Evolutionary conservation across 2,329 filamentous ascomycete species (phyloP), one percentile per base, ranked within the genome.

Genomic region (Aspergillus fischeri): DNA sequence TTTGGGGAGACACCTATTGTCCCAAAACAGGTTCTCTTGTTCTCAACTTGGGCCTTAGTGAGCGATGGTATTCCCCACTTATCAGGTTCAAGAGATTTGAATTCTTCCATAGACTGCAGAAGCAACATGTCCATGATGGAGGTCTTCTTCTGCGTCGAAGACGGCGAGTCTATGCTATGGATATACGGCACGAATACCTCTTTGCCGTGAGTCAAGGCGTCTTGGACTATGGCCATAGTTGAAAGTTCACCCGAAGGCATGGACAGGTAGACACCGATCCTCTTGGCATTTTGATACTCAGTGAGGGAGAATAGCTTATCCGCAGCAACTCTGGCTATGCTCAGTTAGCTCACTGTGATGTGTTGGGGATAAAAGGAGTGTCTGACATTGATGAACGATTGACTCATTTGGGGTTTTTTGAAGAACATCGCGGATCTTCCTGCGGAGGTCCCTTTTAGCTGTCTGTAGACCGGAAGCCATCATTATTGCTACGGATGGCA

Each of bases 81-180:
- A 74, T 99, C 94, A 44, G 83, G 82, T 67, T 86, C 77, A 58
- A 97, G 79, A 25, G 84, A 83, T 61, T 91, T 85, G 72, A 92
- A 96, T 72, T 99, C 94, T 28, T 83, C 77, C 52, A 91, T 73
- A 27, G 86, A 87, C 56, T 81, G 78, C 44, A 99, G 79, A 60
- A 86, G 86, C 24, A 99, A 85, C 94, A 99, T 97, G 69, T 97
- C 92, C 94, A 99, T 99, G 54, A 94, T 83, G 17, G 90, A 90
- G 4, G 69, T 77, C 5, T 85, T 83, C 55, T 78, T 77, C 28
- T 72, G 72, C 5, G 70, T 62, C 25, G 63, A 47, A 27, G 44
- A 60, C 14, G 71, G 65, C 17, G 67, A 64, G 75, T 58, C 77
- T 70, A 78, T 29, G 79, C 81, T 86, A 76, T 94, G 87, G 53